phyloP scores from a whole-genome alignment of 495 filamentous ascomycete genomes.

The Xylaria venustula region DNA sequence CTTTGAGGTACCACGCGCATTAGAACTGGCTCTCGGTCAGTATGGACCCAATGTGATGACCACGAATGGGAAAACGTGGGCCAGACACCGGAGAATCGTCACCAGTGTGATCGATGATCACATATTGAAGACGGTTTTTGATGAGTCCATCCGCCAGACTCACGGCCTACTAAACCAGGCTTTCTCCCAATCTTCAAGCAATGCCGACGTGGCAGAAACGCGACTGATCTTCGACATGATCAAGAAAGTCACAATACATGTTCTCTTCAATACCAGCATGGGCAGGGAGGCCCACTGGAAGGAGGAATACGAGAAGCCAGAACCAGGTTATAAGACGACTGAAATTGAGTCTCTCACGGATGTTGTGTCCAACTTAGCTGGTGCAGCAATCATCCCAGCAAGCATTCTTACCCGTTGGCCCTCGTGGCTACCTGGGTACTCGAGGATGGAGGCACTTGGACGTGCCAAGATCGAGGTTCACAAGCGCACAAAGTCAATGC shows the following conservation, averaged over 20 bases:
- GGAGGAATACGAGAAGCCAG: slow-evolving; percentile 18
- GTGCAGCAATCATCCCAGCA: slow-evolving; percentile 24
- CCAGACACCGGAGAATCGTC: slow-evolving; percentile 27
- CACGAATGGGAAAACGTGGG: slow-evolving; percentile 25
- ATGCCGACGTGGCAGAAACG: slow-evolving; percentile 16
- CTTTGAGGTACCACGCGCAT: slow-evolving; percentile 21
- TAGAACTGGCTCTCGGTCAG: slow-evolving; percentile 19
- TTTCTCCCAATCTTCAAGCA: not conserved
- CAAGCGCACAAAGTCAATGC: slow-evolving; percentile 25
- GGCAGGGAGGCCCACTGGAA: slow-evolving; percentile 22
- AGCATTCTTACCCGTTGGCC: slow-evolving; percentile 27
- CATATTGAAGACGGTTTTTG: slow-evolving; percentile 28
- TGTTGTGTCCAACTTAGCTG: slow-evolving; percentile 18
- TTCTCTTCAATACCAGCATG: slow-evolving; percentile 28
- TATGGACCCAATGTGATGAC: slow-evolving; percentile 31
- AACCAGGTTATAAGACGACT: slow-evolving; percentile 25
- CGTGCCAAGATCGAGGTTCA: slow-evolving; percentile 23
- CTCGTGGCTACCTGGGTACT: slow-evolving; percentile 22
- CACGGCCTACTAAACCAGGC: slow-evolving; percentile 24
- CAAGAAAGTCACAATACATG: slow-evolving; percentile 29
- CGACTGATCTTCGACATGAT: slow-evolving; percentile 28
- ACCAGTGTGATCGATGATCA: slow-evolving; percentile 31
- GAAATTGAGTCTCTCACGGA: slow-evolving; percentile 25
- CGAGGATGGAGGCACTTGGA: slow-evolving; percentile 16
- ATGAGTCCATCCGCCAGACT: slow-evolving; percentile 27